Conservation (phyloP, 352 stramenopile genomes). For the Pythium dissotocum region DNA sequence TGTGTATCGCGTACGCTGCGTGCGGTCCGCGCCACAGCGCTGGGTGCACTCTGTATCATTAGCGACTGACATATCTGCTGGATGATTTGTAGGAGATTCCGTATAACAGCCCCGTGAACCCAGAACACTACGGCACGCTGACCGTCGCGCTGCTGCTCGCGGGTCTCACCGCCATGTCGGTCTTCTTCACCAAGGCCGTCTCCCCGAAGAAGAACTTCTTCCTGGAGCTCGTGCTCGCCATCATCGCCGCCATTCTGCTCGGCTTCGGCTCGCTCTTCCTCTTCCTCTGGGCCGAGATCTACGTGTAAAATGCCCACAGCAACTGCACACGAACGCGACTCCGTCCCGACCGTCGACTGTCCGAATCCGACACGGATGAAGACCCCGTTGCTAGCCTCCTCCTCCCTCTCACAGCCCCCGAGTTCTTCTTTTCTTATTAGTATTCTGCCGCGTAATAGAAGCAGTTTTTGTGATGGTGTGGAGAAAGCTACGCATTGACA, state of each 20-base stretch:
- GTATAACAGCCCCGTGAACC: conserved; percentile 78
- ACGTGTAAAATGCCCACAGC: conserved; percentile 52
- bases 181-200: conserved; percentile 83
- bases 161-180: conserved; percentile 77
- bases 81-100: conserved; percentile 58
- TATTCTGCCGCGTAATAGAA: conserved; percentile 8
- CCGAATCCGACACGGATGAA: not conserved
- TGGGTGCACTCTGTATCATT: not conserved
- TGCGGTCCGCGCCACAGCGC: not conserved
- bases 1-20: conserved; percentile 10
- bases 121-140: conserved; percentile 68
- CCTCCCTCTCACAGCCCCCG: conserved; percentile 1
- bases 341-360: not conserved
- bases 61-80: not conserved
- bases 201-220: conserved; percentile 77
- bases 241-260: conserved; percentile 71
- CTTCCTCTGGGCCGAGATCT: conserved; percentile 88
- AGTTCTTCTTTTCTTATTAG: conserved; percentile 5
- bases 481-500: not conserved
- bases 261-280: conserved; percentile 85
- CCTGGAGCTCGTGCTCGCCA: conserved; percentile 63
- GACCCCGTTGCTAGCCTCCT: not conserved
- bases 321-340: not conserved
- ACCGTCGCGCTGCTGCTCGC: conserved; percentile 55
- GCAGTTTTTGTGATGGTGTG: conserved; percentile 8